phyloP scores from a whole-genome alignment of 352 stramenopile genomes.

The Pythium dissimile region DNA sequence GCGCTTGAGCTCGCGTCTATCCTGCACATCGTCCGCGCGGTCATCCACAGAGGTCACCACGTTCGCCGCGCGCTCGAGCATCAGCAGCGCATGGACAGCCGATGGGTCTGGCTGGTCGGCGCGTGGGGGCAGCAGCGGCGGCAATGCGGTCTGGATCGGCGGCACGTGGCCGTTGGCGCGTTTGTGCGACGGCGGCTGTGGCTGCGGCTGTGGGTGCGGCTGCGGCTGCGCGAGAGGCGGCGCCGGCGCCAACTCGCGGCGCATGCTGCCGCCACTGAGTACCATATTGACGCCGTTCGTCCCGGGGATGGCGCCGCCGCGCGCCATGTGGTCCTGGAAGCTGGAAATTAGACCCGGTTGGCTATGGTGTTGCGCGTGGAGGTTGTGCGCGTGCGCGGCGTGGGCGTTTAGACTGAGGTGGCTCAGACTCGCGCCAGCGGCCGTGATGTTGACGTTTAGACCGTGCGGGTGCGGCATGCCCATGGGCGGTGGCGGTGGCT shows the following conservation, averaged over 20 bases:
- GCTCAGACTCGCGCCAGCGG: constrained; percentile 8
- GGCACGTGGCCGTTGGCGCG: not conserved
- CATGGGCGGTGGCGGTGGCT: not conserved
- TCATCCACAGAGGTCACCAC: not conserved
- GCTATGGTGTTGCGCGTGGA: not conserved
- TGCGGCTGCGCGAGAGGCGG: not conserved
- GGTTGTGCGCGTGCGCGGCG: not conserved
- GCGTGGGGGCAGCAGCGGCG: constrained; percentile 10
- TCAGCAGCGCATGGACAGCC: constrained; percentile 15
- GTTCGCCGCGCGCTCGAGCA: constrained; percentile 8
- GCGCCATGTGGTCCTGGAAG: constrained; percentile 17
- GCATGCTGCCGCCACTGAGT: not conserved
- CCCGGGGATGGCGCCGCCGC: constrained; percentile 7
- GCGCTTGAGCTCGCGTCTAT: constrained; percentile 17
- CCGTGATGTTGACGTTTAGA: constrained; percentile 1
- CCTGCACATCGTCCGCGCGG: constrained; percentile 2
- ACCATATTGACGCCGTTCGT: constrained; percentile 9
- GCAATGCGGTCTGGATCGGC: constrained; percentile 7
- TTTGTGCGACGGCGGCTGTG: constrained; percentile 3
- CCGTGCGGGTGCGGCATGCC: not conserved
- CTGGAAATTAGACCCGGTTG: constrained; percentile 13
- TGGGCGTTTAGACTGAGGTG: constrained; percentile 2
- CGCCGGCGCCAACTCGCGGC: constrained; percentile 7
- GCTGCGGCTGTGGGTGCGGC: constrained; percentile 2
- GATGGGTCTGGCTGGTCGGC: constrained; percentile 11